Conservation (phyloP, 2,329 filamentous ascomycete genomes). For the Cordyceps javanica region DNA sequence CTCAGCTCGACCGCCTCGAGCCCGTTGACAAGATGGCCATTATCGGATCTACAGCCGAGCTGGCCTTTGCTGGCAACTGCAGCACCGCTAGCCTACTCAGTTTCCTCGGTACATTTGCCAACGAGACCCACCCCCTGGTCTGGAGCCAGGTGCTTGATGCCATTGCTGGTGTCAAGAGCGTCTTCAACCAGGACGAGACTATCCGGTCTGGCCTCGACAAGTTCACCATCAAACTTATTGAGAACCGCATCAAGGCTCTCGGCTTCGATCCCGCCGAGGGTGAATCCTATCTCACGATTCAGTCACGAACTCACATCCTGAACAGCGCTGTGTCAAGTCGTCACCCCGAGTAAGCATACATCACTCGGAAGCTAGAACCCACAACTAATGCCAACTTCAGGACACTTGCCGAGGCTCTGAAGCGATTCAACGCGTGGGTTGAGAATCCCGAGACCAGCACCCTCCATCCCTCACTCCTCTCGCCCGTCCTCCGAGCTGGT, state of each 20-base stretch:
- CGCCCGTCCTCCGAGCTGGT: constrained; percentile 72
- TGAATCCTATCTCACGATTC: constrained; percentile 76
- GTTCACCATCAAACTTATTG: constrained; percentile 72
- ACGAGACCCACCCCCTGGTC: constrained; percentile 79
- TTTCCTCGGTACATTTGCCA: constrained; percentile 76
- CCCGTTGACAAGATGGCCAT: constrained; percentile 90
- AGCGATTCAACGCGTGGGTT: constrained; percentile 75
- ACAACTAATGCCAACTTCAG: constrained; percentile 30
- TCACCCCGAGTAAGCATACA: constrained; percentile 59
- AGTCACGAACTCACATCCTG: constrained; percentile 79
- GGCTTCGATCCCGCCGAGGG: constrained; percentile 77
- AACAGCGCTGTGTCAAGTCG: constrained; percentile 67
- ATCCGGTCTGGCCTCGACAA: constrained; percentile 68
- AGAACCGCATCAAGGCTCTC: constrained; percentile 67
- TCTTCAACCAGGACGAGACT: constrained; percentile 71
- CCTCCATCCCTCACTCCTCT: constrained; percentile 76
- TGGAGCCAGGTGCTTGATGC: constrained; percentile 81
- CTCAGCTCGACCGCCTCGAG: constrained; percentile 67
- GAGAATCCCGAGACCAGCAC: constrained; percentile 60
- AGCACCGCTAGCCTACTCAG: constrained; percentile 76
- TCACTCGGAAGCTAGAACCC: background rate
- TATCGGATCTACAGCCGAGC: constrained; percentile 80
- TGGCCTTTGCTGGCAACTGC: constrained; percentile 81
- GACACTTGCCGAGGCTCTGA: constrained; percentile 65
- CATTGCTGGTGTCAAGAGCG: constrained; percentile 69